Evolutionary conservation across 306 rosid species (phyloP).

Genomic region (Calophaca sinica): DNA sequence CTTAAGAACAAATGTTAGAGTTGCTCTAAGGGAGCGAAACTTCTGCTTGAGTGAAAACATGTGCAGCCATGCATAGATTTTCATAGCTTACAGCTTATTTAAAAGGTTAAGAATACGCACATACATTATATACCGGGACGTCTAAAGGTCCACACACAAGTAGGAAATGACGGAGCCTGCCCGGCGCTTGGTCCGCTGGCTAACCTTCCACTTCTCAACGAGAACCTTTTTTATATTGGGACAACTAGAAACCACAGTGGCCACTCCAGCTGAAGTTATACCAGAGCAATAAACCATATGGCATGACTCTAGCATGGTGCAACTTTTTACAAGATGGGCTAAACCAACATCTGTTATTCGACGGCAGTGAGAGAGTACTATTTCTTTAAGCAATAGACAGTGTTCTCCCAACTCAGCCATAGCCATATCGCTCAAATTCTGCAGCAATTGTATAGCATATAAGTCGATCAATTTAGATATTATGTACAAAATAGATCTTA

Average conservation of each 20-base stretch:
- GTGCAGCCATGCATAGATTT: slow-evolving; percentile 32
- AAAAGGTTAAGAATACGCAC: too few relatives aligned
- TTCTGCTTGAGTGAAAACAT: slow-evolving; percentile 12
- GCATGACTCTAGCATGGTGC: slow-evolving; percentile 78
- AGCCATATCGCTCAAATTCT: slow-evolving; percentile 90
- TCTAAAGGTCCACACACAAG: slow-evolving; percentile 80
- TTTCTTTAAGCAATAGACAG: slow-evolving; percentile 77
- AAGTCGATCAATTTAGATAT: slow-evolving; percentile 24
- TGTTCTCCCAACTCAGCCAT: slow-evolving; percentile 89
- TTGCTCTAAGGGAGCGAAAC: not conserved
- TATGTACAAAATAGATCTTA: not conserved
- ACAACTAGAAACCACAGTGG: slow-evolving; percentile 86
- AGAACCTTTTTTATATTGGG: slow-evolving; percentile 82
- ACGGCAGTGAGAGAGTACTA: slow-evolving; percentile 89
- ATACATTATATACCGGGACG: too few relatives aligned
- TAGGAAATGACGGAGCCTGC: slow-evolving; percentile 83
- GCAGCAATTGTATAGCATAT: slow-evolving; percentile 47
- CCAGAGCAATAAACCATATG: slow-evolving; percentile 94
- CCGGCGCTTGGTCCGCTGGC: slow-evolving; percentile 83
- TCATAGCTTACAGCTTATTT: slow-evolving; percentile 29
- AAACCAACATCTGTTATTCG: slow-evolving; percentile 88
- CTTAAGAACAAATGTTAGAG: too few relatives aligned
- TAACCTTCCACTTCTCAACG: slow-evolving; percentile 98
- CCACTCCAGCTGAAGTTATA: slow-evolving; percentile 81
- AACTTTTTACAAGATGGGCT: slow-evolving; percentile 73